Base-by-base conservation (phyloP, 345 rosid genomes). In the Leavenworthia alabamica region DNA sequence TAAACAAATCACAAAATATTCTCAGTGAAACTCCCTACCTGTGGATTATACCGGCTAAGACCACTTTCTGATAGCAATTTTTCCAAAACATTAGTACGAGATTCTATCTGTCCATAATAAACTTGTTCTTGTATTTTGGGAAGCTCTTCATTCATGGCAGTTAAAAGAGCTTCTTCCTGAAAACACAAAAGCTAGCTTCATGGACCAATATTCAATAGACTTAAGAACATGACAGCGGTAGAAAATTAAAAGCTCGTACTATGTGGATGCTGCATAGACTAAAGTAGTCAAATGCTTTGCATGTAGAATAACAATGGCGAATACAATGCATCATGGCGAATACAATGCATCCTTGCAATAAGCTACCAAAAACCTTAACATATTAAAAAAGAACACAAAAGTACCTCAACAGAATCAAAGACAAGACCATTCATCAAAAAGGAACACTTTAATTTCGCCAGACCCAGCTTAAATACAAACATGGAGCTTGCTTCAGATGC, bases 371-470 rank as follows among this genome's bases (percentile, higher is more conserved):
- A 62, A 55, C 51, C 35, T 53, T 15, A 20, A 9, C 28, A 47
- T 51, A 31, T 46, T 47, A 39, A 16, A 29, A 55, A 39, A 47
- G 26, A 70, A 12, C 62, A 45, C 39, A 60, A 51, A 56, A 68
- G 49, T 79, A 93, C 97, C 99, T 93, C 96, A 35, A 74, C 73
- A 73, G 97, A 74, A 71, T 89, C 94, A 67, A 73, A 56, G 77
- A 93, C 99, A 68, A 93, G 91, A 11, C 99, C 99, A 77, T 93
- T 93, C 99, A 93, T 85, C 79, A 93, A 74, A 53, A 89, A 79
- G 67, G 82, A 77, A 53, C 94, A 82, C 61, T 75, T 72, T 72
- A 84, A 41, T 77, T 87, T 85, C 54, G 79, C 68, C 74, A 93
- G 68, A 70, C 99, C 99, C 81, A 93, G 77, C 81, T 89, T 89